These are phyloP conservation scores for Andrographis paniculata DNA, from an alignment of 305 asterid species.

Conservation along the genomic window DNA sequence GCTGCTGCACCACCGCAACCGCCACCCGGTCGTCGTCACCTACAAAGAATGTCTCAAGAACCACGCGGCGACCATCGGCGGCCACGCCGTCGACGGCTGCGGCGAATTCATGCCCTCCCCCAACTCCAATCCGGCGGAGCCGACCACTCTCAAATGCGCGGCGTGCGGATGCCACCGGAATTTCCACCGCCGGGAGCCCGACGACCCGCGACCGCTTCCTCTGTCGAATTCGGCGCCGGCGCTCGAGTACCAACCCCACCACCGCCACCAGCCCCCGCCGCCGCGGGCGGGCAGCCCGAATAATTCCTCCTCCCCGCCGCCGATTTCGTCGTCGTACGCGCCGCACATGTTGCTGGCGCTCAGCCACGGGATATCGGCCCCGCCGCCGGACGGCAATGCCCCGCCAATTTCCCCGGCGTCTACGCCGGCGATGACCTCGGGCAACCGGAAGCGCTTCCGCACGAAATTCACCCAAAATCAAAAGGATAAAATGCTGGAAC, in stretches of 20 bases:
- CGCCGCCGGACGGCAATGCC: constrained; percentile 15
- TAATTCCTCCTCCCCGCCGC: constrained; percentile 83
- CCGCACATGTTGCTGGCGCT: constrained; percentile 80
- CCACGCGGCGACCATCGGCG: constrained; percentile 91
- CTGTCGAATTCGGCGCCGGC: too few species aligned
- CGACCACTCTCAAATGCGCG: constrained; percentile 86
- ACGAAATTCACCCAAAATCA: constrained; percentile 64
- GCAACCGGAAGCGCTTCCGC: constrained; percentile 55
- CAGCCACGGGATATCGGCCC: constrained; percentile 28
- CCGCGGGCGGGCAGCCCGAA: constrained; percentile 55
- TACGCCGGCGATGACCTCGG: constrained; percentile 26
- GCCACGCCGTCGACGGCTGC: constrained; percentile 93
- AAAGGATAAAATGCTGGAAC: constrained; percentile 69
- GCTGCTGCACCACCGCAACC: constrained; percentile 31
- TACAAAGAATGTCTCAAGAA: constrained; percentile 88
- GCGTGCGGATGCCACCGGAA: constrained; percentile 98
- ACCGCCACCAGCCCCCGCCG: constrained; percentile 88
- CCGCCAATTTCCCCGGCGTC: constrained; percentile 12
- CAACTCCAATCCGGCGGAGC: constrained; percentile 46
- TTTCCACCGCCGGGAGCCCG: constrained; percentile 95
- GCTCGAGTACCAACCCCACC: constrained; percentile 75
- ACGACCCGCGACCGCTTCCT: constrained; percentile 25
- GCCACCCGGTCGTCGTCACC: constrained; percentile 51
- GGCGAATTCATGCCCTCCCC: constrained; percentile 92
- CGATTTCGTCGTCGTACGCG: constrained; percentile 87